Base-by-base conservation (phyloP, 805 yeast genomes). In the Ogataea salicorniae region DNA sequence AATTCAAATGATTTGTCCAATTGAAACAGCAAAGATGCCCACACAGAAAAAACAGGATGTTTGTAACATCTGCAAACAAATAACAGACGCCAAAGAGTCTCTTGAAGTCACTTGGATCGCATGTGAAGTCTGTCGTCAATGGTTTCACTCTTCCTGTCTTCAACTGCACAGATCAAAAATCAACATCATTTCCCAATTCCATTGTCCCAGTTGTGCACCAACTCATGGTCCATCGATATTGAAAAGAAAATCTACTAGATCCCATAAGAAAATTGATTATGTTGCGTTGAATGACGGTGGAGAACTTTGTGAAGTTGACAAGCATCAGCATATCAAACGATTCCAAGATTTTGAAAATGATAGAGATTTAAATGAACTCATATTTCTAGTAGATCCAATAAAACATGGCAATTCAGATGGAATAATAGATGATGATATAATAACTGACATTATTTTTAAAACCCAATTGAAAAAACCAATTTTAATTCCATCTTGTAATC, bases 231-330 rank as follows among this genome's bases (percentile, higher is more conserved):
- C 80, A 0, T 72, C 83, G 5, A 59, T 72, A 15, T 59, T 61
- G 44, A 76, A 72, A 46, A 67, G 91, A 37, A 71, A 71, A 36
- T 81, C 87, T 47, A 69, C 74, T 39, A 68, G 96, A 20, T 67
- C 74, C 15, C 68, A 71, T 38, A 66, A 70, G n/a, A 72, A 73
- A 45, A 76, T 90, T 40, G 95, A 89, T 60, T 89, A 89, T 59
- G 81, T 79, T 9, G 94, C 95, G 0, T 69, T 89, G 55, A 79
- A 89, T 61, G 84, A 82, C 46, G 95, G 96, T 5, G 84, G 81
- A 35, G 62, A 70, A 71, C 73, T 62, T 63, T 70, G 68, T 50
- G 70, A 75, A 37, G 61, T 68, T 33, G 79, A 79, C 55, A 75
- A 77, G 9, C 95, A 87, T 59, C 83, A 80, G 2, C 82, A 79